A percentile compares a stretch with the other conserved stretches of the same genome.
Evolutionary conservation across 768 basidiomycete genomes (phyloP).

Genomic region (Leccinum aurantiacum): DNA sequence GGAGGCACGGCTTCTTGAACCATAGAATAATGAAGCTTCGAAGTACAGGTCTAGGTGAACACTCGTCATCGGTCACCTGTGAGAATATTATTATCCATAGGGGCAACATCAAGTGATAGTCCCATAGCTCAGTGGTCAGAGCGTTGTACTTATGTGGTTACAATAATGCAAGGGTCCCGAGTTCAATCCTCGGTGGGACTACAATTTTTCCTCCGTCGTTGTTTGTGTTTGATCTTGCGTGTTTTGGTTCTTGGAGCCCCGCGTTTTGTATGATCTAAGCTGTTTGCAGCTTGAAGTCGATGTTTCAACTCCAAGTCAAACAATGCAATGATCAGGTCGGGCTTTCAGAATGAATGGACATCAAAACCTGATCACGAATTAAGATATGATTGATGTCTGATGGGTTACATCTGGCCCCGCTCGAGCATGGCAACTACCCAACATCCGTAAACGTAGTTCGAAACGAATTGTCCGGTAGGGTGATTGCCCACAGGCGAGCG

Average conservation of each 20-base stretch:
- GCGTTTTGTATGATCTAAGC: background rate
- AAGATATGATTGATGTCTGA: background rate
- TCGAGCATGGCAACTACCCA: constrained; percentile 1
- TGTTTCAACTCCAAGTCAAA: background rate
- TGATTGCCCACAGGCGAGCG: constrained; percentile 16
- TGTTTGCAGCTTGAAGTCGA: background rate
- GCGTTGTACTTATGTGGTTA: constrained; percentile 63
- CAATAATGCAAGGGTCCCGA: constrained; percentile 60
- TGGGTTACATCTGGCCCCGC: background rate
- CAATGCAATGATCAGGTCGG: background rate
- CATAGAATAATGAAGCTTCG: constrained; percentile 6
- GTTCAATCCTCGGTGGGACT: constrained; percentile 64
- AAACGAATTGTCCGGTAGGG: constrained; percentile 13
- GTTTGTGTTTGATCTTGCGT: background rate
- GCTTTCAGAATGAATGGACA: background rate
- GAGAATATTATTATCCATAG: background rate
- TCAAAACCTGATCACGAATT: background rate
- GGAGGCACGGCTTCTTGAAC: constrained; percentile 33
- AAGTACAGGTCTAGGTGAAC: background rate
- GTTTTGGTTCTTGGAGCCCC: background rate
- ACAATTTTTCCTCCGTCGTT: constrained; percentile 32
- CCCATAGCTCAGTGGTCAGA: constrained; percentile 65
- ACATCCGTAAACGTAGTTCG: background rate
- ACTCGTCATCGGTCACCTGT: background rate
- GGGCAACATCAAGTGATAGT: constrained; percentile 18